Evolutionary conservation across 192 early-diverging fungal genomes (phyloP), one percentile per base, ranked within the genome.

Genomic region (Rhizophagus clarus): DNA sequence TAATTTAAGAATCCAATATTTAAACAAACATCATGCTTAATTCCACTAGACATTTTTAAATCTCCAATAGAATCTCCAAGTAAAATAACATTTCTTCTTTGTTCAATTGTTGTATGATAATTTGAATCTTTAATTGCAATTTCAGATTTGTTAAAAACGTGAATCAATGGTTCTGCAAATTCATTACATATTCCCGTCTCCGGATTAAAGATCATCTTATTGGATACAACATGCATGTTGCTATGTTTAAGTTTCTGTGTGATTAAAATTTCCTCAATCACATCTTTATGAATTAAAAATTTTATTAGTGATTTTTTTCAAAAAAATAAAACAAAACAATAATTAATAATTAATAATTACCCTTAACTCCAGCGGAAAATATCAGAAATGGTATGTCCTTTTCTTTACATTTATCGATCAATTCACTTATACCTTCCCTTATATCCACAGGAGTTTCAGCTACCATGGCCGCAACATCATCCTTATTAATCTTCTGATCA

Each of bases 51-150:
- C 93, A 95, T 95, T 26, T 87, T 80, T 37, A 93, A 77, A 81
- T 95, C 93, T 4, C 93, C 93, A 22, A 92, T 32, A 15, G 90
- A 92, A 81, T 94, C 93, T 29, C 93, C 93, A 79, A 94, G 79
- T 69, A 94, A 45, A 28, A 94, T 91, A 22, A 94, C 88, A 80
- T 93, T 92, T 22, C 40, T 64, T 22, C 91, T 81, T 22, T 84
- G 61, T 34, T 85, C 80, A 45, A 92, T 84, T 32, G 74, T 77
- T 3, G 37, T 56, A 15, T 87, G 81, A 77, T 90, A 88, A 20
- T 84, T 76, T 2, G 85, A 85, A 2, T 79, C 80, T 66, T 86
- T 85, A 15, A 94, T 51, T 22, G 79, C 81, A 20, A 90, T 82
- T 72, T 94, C 91, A 72, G 85, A 84, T 84, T 94, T 94, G 85